Base-by-base conservation (phyloP, 202 grass and related monocot genomes). In the Panicum hallii region DNA sequence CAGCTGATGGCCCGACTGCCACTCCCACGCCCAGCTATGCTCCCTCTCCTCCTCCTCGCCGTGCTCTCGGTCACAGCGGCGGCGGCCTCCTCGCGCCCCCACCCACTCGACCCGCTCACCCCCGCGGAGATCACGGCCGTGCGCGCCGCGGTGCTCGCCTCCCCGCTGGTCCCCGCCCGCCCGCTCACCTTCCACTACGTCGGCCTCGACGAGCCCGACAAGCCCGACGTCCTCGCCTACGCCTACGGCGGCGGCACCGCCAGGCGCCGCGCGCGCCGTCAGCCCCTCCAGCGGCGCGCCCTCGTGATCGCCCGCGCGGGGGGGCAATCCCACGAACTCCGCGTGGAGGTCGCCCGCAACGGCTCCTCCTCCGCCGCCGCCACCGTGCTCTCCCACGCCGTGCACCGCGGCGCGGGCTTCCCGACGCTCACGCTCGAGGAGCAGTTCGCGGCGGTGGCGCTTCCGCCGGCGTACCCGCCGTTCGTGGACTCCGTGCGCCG, bases 121-220 rank as follows among this genome's bases (percentile, higher is more conserved):
- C 12, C 82, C 5, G 68, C 72, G 1, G 91, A 93, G 70, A 72
- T 90, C 56, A 52, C 84, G 23, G 44, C 64, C 10, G 60, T 84
- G 26, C 52, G 74, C 49, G 7, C 49, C 53, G 26, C 80, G 26
- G 80, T 89, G 67, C 69, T 81, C 0, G 70, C 68, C 7, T 92
- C 87, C 41, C 70, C 50, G 30, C 70, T 81, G 38, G 55, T 47
- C 70, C 23, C 79, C 26, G 69, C 82, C 42, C 67, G 79, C 10
- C 19, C 36, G 8, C 49, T 87, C 4, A 63, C 74, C 86, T 89
- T 91, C 87, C 92, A 94, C 83, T 94, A 89, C 73, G 83, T 94
- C 12, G 89, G 83, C 83, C 92, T 91, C 43, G 89, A 94, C 76
- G 89, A 94, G 65, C 86, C 92, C 5, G 86, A 91, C 70, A 94